Conservation (phyloP, 805 yeast genomes). For the Metschnikowia matae region DNA sequence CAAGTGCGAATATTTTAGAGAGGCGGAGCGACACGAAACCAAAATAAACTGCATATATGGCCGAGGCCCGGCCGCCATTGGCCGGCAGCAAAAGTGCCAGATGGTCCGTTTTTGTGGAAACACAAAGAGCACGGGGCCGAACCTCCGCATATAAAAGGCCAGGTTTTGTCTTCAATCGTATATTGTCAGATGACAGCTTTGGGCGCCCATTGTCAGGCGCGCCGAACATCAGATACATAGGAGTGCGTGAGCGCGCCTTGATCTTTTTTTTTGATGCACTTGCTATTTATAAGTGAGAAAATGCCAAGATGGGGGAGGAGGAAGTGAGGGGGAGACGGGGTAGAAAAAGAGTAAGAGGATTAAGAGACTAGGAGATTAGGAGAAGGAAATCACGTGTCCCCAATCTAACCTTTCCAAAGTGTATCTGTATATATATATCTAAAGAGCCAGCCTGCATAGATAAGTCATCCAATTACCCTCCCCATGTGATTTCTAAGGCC, state of each 20-base stretch:
- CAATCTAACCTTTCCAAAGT: no score
- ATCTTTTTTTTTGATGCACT: background rate
- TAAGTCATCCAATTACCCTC: no score
- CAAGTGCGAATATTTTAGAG: background rate
- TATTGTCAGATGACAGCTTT: background rate
- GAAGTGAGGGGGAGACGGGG: background rate
- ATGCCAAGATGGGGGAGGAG: background rate
- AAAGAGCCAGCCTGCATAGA: no score
- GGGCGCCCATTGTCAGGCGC: background rate
- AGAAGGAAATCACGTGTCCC: no score
- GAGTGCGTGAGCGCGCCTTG: background rate
- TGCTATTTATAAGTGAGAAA: background rate
- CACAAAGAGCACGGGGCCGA: background rate
- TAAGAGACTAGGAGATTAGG: no score
- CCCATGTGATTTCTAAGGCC: no score
- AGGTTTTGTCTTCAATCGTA: background rate
- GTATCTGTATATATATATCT: no score
- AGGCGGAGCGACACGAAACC: background rate
- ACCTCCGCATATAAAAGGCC: background rate
- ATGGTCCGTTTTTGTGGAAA: background rate
- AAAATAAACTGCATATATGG: background rate
- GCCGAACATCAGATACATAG: background rate
- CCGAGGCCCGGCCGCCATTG: no score
- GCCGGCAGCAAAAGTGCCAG: no score
- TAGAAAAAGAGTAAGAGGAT: no score